Evolutionary conservation across 768 basidiomycete genomes (phyloP), one percentile per base, ranked within the genome.

Genomic region (Lyophyllum atratum): DNA sequence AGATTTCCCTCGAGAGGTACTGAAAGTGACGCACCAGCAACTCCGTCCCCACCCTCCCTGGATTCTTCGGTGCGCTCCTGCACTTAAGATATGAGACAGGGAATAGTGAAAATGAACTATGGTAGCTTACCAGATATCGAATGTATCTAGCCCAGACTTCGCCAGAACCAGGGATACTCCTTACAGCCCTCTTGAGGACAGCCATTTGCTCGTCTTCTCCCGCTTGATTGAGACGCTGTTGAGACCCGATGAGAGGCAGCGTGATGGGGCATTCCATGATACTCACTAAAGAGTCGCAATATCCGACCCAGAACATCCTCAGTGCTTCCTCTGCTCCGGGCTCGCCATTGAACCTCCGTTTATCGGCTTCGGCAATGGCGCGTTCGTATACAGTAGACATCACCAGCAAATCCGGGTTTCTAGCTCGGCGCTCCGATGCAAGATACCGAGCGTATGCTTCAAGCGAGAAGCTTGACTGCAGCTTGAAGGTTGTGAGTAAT

Each of bases 71-170:
- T 59, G 22, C 79, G 74, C 70, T 87, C 83, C 80, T 84, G 54
- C n/a, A 24, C 14, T 14, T 25, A 39, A 14, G 39, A 39, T 60
- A 17, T n/a, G n/a, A 10, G 19, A 19, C n/a, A 6, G 25, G 60
- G 50, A 49, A 29, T 45, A 22, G 50, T 49, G 40, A 46, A 17
- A 33, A 52, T 19, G 14, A 22, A 10, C 39, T 40, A 10, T 19
- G n/a, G 29, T 12, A 14, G 65, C 81, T 59, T 53, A 90, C 92
- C 71, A 90, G 64, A 60, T 82, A 81, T 37, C 89, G 85, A 12
- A 94, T 84, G 67, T 90, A 91, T 40, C 85, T 78, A 5, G 90
- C 86, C 87, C 89, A 91, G 15, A 92, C 74, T 64, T 90, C 88
- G 19, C 92, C 92, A 31, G 82, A 90, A 17, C 78, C 81, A 39